Evolutionary conservation across 345 rosid genomes (phyloP).

Genomic region (Boechera stricta): DNA sequence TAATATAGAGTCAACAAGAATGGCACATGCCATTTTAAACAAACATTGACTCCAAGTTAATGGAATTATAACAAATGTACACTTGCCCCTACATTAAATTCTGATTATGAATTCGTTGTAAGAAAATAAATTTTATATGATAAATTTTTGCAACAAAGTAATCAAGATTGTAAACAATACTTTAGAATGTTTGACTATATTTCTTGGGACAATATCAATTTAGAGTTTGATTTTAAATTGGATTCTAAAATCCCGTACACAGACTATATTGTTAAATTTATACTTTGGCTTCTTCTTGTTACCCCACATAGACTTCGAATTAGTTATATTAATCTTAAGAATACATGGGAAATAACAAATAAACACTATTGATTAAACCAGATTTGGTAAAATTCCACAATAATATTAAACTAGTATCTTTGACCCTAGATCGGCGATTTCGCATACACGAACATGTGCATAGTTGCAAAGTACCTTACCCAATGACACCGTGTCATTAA

Average conservation of each 20-base stretch:
- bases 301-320: neutral
- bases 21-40: neutral
- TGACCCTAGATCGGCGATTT: constrained; percentile 19
- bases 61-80: neutral
- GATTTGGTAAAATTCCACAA: constrained; percentile 15
- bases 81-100: neutral
- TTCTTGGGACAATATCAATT: neutral
- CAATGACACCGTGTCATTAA: neutral
- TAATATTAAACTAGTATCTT: neutral
- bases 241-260: neutral
- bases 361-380: neutral
- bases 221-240: neutral
- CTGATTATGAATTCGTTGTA: neutral
- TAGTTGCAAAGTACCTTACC: constrained; percentile 16
- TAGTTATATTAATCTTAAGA: neutral
- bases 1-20: constrained; percentile 15
- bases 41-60: neutral
- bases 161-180: neutral
- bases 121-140: neutral
- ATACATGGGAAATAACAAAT: neutral
- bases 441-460: constrained; percentile 19
- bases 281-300: neutral
- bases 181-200: neutral
- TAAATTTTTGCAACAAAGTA: neutral
- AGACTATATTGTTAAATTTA: neutral